Conservation (phyloP, 371 early-diverging fungal species). For the Rhizopus sp. region DNA sequence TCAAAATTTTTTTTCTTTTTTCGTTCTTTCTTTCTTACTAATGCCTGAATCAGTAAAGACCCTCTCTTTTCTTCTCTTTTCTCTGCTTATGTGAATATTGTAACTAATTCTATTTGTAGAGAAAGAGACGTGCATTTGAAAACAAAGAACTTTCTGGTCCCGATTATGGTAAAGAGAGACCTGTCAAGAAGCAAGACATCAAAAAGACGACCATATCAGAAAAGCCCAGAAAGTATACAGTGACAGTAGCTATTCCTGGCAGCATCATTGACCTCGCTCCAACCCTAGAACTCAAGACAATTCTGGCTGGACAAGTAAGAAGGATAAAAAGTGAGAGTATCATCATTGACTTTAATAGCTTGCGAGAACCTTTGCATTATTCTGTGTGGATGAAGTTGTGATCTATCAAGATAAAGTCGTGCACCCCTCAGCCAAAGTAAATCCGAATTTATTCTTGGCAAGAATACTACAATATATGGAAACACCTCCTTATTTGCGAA, state of each 20-base stretch:
- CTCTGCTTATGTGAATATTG: too few relatives aligned
- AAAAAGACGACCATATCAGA: constrained; percentile 22
- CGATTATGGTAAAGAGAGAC: constrained; percentile 43
- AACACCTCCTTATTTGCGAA: constrained; percentile 72
- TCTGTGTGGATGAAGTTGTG: constrained; percentile 72
- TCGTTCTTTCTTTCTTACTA: too few relatives aligned
- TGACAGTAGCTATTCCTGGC: constrained; percentile 72
- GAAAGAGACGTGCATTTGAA: constrained; percentile 42
- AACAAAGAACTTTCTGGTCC: constrained; percentile 57
- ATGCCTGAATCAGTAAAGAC: too few relatives aligned
- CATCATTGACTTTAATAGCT: constrained; percentile 36
- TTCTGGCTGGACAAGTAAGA: constrained; percentile 71
- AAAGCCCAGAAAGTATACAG: constrained; percentile 58
- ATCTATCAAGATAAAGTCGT: constrained; percentile 62
- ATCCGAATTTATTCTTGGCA: constrained; percentile 65
- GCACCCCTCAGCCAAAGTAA: constrained; percentile 33
- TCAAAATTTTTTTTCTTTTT: too few relatives aligned
- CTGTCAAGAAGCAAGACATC: constrained; percentile 27
- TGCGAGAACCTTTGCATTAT: constrained; percentile 64
- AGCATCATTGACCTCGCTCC: constrained; percentile 72
- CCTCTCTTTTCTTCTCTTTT: too few relatives aligned
- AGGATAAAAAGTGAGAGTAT: too few relatives aligned
- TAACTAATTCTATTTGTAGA: constrained; percentile 6
- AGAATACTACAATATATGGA: constrained; percentile 70
- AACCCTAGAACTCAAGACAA: constrained; percentile 71